Percentiles rank a stretch among this genome's conserved stretches.
These are phyloP conservation scores for Candolleomyces aberdarensis DNA, from an alignment of 768 basidiomycete genomes.

Conservation along the genomic window DNA sequence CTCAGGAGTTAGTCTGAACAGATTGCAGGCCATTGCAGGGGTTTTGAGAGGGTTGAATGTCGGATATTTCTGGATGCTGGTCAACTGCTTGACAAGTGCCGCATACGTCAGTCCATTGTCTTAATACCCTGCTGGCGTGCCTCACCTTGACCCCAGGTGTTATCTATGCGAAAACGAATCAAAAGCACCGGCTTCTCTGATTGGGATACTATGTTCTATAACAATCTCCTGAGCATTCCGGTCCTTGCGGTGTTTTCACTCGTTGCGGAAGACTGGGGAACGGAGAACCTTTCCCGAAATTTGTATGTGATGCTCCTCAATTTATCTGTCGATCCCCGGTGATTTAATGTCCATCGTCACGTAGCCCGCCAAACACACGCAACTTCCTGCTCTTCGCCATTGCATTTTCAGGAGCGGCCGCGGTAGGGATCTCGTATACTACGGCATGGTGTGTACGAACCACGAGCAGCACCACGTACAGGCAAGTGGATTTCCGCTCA, in stretches of 20 bases:
- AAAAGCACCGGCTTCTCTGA: conserved; percentile 93
- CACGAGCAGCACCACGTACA: conserved; percentile 98
- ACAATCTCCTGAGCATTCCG: conserved; percentile 93
- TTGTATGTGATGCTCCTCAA: conserved; percentile 62
- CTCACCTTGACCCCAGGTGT: conserved; percentile 52
- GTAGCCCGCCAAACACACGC: conserved; percentile 80
- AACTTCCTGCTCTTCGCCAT: conserved; percentile 81
- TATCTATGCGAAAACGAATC: conserved; percentile 95
- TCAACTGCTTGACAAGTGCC: conserved; percentile 88
- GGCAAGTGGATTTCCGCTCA: conserved; percentile 38
- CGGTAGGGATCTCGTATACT: conserved; percentile 96
- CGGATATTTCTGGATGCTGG: conserved; percentile 96
- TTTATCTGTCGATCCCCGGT: background rate
- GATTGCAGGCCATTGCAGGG: conserved; percentile 39
- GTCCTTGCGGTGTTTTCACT: conserved; percentile 81
- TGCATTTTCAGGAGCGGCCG: conserved; percentile 94
- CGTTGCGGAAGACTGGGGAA: conserved; percentile 86
- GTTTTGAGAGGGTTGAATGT: conserved; percentile 56
- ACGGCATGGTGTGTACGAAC: conserved; percentile 98
- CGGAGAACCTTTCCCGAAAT: conserved; percentile 70
- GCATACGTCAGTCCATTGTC: conserved; percentile 64
- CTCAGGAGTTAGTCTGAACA: conserved; percentile 29
- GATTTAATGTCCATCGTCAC: background rate
- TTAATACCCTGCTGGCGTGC: background rate
- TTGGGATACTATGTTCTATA: conserved; percentile 99